Evolutionary conservation across 1,284 basidiomycete species (phyloP).

Genomic region (Ceraceosorus bombacis): DNA sequence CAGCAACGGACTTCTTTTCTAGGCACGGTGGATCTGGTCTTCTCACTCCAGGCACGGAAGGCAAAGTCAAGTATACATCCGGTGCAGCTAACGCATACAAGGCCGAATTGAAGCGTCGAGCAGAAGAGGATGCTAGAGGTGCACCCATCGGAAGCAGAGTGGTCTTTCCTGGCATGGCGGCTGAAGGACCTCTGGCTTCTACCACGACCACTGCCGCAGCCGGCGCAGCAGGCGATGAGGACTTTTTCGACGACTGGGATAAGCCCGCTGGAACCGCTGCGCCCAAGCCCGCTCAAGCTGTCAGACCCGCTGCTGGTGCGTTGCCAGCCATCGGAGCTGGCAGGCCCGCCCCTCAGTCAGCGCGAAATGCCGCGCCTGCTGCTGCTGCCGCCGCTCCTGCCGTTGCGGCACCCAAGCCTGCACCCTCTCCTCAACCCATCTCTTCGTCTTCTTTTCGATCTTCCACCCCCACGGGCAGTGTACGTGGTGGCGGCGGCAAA

Average conservation of each 20-base stretch:
- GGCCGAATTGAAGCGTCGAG: conserved; percentile 75
- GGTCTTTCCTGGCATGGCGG: conserved; percentile 30
- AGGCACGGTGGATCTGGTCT: conserved; percentile 71
- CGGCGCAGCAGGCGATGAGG: conserved; percentile 48
- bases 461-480: neutral
- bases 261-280: conserved; percentile 15
- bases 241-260: conserved; percentile 22
- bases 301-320: neutral
- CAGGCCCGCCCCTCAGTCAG: neutral
- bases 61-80: conserved; percentile 82
- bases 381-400: conserved; percentile 17
- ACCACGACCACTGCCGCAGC: conserved; percentile 43
- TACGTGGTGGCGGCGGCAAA: neutral
- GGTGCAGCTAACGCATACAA: conserved; percentile 79
- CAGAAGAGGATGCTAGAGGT: conserved; percentile 63
- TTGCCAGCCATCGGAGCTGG: conserved; percentile 13
- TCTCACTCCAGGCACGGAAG: conserved; percentile 63
- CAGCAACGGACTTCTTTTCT: conserved; percentile 82
- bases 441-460: conserved; percentile 32
- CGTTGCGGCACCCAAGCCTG: conserved; percentile 8
- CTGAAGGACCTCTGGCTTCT: conserved; percentile 1
- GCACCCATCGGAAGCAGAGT: conserved; percentile 37
- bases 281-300: conserved; percentile 14
- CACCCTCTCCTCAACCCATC: conserved; percentile 26
- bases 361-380: conserved; percentile 11